Evolutionary conservation across 1,139 yeast genomes (phyloP), one percentile per base, ranked within the genome.

Genomic region (Saccharomyces pastorianus): DNA sequence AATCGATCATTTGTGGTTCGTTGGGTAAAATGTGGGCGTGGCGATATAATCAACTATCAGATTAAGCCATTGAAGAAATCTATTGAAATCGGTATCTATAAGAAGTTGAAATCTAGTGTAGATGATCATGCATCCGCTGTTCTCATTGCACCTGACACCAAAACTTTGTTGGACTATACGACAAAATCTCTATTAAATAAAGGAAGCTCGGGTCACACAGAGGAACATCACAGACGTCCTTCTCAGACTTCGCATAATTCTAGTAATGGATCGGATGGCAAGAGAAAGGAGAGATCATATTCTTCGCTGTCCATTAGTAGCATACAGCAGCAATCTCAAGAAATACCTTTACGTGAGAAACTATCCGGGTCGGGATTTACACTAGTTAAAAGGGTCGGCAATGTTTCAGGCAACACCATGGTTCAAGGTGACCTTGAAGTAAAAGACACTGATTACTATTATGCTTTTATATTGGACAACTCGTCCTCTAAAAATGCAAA

Each of bases 401-500:
- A 77, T 74, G 59, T 79, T 48, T 60, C 66, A 14, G 80, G 78
- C 1, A 83, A 82, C 58, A 84, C 82, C 59, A 70, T 83, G 65
- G 79, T 79, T 51, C 83, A 81, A 55, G 96, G 95, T 0, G 74
- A 77, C 41, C 76, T 84, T 58, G 77, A 76, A 23, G 85, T 85
- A 1, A 67, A 70, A 2, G 73, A 74, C 34, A 74, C 72, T 25
- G 73, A 73, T 42, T 84, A 83, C 9, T 79, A 84, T 67, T 87
- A 81, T 72, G 98, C 97, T 0, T 85, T 93, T 66, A 85, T 93
- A 17, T 85, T 93, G 67, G 98, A 93, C 70, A 93, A 93, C 69
- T 86, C 96, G 1, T 89, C 91, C 62, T 85, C 96, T 44, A 89
- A 88, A 65, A 88, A 85, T 48, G 86, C 84, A 25, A 83, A 91